Evolutionary conservation across 2,329 filamentous ascomycete genomes (phyloP), one percentile per base, ranked within the genome.

Genomic region (Ceratocystis cacaofunesta): DNA sequence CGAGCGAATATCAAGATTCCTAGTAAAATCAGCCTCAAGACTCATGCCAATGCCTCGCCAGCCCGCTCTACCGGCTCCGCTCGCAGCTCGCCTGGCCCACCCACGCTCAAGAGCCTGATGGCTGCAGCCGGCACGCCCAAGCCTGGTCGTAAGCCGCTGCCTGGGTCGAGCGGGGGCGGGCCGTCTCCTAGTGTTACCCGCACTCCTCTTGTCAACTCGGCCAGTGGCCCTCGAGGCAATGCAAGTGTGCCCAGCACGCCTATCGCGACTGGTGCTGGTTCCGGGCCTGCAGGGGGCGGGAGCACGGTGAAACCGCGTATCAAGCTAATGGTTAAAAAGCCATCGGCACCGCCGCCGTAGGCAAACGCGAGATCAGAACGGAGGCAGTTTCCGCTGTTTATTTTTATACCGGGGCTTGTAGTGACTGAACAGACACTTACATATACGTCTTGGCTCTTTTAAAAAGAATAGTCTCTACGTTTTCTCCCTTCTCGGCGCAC

Each of bases 321-420:
- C 36, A 68, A 65, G 43, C 41, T 68, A 7, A 68, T 64, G 66
- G 19, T 68, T 30, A 68, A 68, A 61, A 68, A 65, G 61, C 66
- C 66, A 46, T 58, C 62, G 8, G 64, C 48, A 19, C 50, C 46
- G 32, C 30, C 36, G 30, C 48, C 62, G 12, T 19, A 28, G 32
- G 36, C 36, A 12, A 41, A 12, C 50, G 22, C 10, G 25, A 12
- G 5, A 36, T 58, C 22, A 17, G 3, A 19, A 52, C 7, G 48
- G 48, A 15, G 36, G 36, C 3, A 8, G 36, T 41, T 36, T 36
- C 3, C 32, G 32, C 32, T 12, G 32, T 36, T 36, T 36, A 10
- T 36, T 36, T 36, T 3, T 12, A 36, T 36, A 36, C 8, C 32
- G 32, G 32, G 32, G 32, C 8, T 10, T 36, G 12, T 4, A 12